Evolutionary conservation across 1,139 yeast genomes (phyloP), one percentile per base, ranked within the genome.

Genomic region (Diutina pseudorugosa): DNA sequence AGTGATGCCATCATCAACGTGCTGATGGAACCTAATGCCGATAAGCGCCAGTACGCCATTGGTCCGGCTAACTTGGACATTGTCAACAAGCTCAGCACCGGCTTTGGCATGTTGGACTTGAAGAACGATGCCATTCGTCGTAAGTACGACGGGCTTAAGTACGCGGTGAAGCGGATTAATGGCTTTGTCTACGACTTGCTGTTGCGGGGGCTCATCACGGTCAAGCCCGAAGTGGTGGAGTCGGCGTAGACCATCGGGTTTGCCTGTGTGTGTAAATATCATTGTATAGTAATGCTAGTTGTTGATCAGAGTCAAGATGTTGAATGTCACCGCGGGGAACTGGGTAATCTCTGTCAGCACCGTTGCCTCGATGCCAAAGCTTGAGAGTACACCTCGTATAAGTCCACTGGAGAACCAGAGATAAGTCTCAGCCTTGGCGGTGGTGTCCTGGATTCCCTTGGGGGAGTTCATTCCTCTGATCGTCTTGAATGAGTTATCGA

Each of bases 341-440:
- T 75, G 75, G 5, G 75, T 66, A n/a, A 80, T 68, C 55, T 85
- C 94, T n/a, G 89, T 86, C 2, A 76, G 71, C 2, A 87, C 88
- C 14, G 75, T 65, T 30, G 86, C 79, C 42, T 80, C 80, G 25
- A 86, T 74, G 0, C 93, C 95, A 61, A 87, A 76, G 53, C 85
- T 83, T 55, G 78, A 73, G 54, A 91, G 69, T 0, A 87, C 82
- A 0, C 97, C 97, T 56, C 90, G 75, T 16, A 91, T 85, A 2
- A 91, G 68, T 0, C 97, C 98, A 59, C 89, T 79, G 0, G 96
- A 93, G 54, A 87, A 81, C 81, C 89, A 85, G 52, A 90, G 65
- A 60, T 83, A 86, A 47, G 79, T 74, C 56, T 67, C 72, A 6
- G 77, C 73, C 60, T 74, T 80, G 55, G 66, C 62, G 43, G 73